phyloP scores from a whole-genome alignment of 2,329 filamentous ascomycete genomes.

The Fusarium dimerum region DNA sequence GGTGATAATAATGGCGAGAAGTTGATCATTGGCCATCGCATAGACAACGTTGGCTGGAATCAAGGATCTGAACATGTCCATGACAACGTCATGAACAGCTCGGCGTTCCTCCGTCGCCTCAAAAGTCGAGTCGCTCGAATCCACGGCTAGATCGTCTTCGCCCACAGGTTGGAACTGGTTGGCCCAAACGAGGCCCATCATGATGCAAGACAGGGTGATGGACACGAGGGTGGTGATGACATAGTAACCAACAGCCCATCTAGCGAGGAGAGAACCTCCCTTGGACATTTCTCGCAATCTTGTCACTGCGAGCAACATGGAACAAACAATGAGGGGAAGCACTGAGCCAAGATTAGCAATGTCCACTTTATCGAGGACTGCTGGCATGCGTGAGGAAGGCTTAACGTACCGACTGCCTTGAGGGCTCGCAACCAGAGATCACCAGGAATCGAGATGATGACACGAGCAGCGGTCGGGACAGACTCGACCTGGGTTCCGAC shows the following conservation, averaged over 20 bases:
- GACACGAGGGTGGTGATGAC: slow-evolving; percentile 50
- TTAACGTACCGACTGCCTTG: slow-evolving; percentile 45
- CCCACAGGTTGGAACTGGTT: slow-evolving; percentile 43
- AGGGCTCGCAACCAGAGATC: slow-evolving; percentile 51
- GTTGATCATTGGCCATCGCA: slow-evolving; percentile 46
- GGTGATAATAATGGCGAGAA: slow-evolving; percentile 49
- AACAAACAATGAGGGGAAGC: slow-evolving; percentile 51
- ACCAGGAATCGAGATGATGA: slow-evolving; percentile 50
- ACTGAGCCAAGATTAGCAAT: slow-evolving; percentile 34
- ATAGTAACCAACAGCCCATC: slow-evolving; percentile 52
- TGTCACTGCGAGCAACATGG: slow-evolving; percentile 53
- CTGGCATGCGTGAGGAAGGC: background rate
- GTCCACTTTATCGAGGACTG: background rate
- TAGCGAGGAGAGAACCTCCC: slow-evolving; percentile 45
- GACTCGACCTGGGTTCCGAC: slow-evolving; percentile 44
- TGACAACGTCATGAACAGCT: slow-evolving; percentile 44
- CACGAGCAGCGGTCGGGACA: slow-evolving; percentile 43
- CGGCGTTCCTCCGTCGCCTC: slow-evolving; percentile 32
- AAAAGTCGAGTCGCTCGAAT: slow-evolving; percentile 12
- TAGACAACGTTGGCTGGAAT: slow-evolving; percentile 50
- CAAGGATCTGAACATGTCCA: slow-evolving; percentile 50
- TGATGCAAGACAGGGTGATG: slow-evolving; percentile 47
- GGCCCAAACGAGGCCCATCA: slow-evolving; percentile 49
- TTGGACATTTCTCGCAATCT: slow-evolving; percentile 47
- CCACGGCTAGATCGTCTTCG: slow-evolving; percentile 31